Evolutionary conservation across 495 filamentous ascomycete species (phyloP), one percentile per base, ranked within the genome.

Genomic region (Daldinia decipiens): DNA sequence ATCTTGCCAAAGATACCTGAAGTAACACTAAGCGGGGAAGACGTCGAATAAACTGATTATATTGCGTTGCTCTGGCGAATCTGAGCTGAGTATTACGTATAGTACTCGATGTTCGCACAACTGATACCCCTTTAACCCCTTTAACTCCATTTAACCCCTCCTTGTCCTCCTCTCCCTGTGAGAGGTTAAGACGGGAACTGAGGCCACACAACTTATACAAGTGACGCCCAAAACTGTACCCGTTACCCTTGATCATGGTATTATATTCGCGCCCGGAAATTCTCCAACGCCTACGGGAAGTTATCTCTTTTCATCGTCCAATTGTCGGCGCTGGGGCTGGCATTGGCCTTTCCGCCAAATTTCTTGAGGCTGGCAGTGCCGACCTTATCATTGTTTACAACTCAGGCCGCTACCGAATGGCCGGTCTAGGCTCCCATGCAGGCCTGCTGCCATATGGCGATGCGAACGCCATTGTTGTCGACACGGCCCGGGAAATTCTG

Each of bases 351-450:
- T 89, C 89, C 1, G 90, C 90, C 67, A 91, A 93, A 72, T 88
- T 84, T 70, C 81, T 90, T 74, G 89, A 92, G 75, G 81, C 84
- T 34, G 90, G 88, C 66, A 88, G 90, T 63, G 85, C 81, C 54
- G 89, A 92, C 68, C 82, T 91, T 27, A 90, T 92, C 61, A 85
- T 92, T 62, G 82, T 92, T 78, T 92, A 92, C 82, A 92, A 92
- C 79, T 87, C 85, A 38, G 90, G 89, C 1, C 86, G 89, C 26
- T 93, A 89, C 79, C 88, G 89, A 34, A 92, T 93, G 90, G 89
- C 90, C 3, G 89, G 90, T 1, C 80, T 86, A 21, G 90, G 90
- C 1, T 91, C 88, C 5, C 79, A 91, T n/a, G 89, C 90, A 0
- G 90, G 89, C 0, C 76, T 93, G 55, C 88, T 93, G 85, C 90